phyloP scores from a whole-genome alignment of 306 rosid genomes.

The Quercus dentata region DNA sequence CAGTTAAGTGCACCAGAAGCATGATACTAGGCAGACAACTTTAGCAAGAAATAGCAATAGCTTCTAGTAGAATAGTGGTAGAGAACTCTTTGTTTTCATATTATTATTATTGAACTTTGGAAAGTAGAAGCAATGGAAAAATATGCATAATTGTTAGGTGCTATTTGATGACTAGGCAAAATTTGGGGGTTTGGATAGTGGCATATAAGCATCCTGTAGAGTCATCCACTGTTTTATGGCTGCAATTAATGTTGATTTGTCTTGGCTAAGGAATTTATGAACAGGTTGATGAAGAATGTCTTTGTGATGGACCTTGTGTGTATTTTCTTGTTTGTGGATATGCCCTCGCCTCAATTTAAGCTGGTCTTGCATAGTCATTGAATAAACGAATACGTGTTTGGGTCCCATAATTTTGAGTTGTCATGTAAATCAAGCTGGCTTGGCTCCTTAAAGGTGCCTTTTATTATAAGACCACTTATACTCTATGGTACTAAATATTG shows the following conservation, averaged over 20 bases:
- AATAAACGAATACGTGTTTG: not conserved
- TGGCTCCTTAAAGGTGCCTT: not conserved
- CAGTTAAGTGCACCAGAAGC: not conserved
- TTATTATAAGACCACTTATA: too few species aligned
- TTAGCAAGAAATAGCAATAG: not conserved
- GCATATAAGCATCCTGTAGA: not conserved
- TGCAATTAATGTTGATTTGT: not conserved
- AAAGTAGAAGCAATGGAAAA: not conserved
- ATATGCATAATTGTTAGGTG: not conserved
- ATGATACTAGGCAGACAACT: not conserved
- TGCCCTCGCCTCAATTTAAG: not conserved
- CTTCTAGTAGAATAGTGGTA: not conserved
- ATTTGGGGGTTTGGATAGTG: not conserved
- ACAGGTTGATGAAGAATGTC: not conserved
- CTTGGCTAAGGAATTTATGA: not conserved
- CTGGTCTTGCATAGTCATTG: not conserved
- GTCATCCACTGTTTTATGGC: not conserved
- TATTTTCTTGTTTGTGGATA: not conserved
- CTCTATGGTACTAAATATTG: too few species aligned
- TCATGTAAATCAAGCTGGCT: not conserved
- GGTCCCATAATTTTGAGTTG: not conserved
- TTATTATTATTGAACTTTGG: not conserved
- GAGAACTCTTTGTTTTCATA: not conserved
- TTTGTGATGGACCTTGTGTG: not conserved
- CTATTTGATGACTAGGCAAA: not conserved